Base-by-base conservation (phyloP, 2,329 filamentous ascomycete species). In the Colletotrichum trifolii region DNA sequence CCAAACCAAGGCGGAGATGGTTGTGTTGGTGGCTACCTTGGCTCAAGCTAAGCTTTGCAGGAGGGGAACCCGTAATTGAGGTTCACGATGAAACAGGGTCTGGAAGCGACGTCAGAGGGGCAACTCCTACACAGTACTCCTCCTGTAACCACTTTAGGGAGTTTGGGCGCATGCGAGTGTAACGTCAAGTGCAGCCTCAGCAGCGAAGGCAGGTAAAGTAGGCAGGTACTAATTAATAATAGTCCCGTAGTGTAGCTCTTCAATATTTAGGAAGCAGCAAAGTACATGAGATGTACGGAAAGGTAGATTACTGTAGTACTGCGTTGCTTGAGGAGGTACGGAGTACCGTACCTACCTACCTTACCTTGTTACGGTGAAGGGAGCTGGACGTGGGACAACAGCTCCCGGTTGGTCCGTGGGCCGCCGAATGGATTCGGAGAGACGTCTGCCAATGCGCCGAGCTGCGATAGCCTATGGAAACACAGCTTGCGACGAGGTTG, bases 31-130 rank as follows among this genome's bases (percentile, higher is more conserved):
- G 58, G 42, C 46, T 45, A 45, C 38, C 9, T 10, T 13, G 38
- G 38, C 38, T 40, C 9, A 40, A 47, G 49, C 53, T 60, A 63
- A 63, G 59, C 63, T 63, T 53, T 66, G 17, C 47, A 63, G 63
- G 58, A 57, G 58, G 58, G 58, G 58, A 53, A 63, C 53, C 38
- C 15, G 58, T 58, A 61, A 47, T 36, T 57, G 42, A 53, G 36
- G 63, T 53, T 54, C 2, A 48, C 58, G 58, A 57, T 66, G 58
- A 63, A 63, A 63, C 58, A 54, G 58, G 58, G 52, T 57, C 53
- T 48, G 43, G 15, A 57, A 57, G 49, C 58, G 63, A 63, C 63
- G 63, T 66, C 63, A 66, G 63, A 57, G 63, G 58, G 63, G 58
- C 36, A 57, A 43, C 38, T 54, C 12, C 13, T 35, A 54, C 36